Conservation (phyloP, 164 flowering plant species). For the Piper longum region DNA sequence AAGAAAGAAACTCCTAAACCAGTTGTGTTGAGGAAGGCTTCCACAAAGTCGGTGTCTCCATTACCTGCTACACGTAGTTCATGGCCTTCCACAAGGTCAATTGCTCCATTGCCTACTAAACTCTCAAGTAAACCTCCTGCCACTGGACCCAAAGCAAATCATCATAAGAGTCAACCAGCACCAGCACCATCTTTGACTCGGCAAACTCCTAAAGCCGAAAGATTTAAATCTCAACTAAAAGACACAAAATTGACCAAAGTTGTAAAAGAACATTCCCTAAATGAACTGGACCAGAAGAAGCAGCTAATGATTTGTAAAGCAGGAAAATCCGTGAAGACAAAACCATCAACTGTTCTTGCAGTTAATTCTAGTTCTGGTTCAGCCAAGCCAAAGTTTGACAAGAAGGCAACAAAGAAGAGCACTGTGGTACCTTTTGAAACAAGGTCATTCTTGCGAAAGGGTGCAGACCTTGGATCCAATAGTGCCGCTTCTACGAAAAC, state of each 20-base stretch:
- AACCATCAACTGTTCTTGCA: slow-evolving; percentile 17
- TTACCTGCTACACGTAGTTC: slow-evolving; percentile 61
- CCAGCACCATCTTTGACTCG: slow-evolving; percentile 25
- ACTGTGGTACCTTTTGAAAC: slow-evolving; percentile 83
- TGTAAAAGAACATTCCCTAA: slow-evolving; percentile 21
- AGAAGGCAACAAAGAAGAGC: slow-evolving; percentile 62
- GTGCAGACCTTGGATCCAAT: slow-evolving; percentile 31
- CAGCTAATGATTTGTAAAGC: slow-evolving; percentile 16
- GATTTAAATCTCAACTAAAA: slow-evolving; percentile 21
- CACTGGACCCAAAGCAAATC: slow-evolving; percentile 27
- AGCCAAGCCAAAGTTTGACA: slow-evolving; percentile 36
- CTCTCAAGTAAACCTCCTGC: slow-evolving; percentile 20
- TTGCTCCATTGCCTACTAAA: slow-evolving; percentile 32
- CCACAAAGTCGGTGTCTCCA: slow-evolving; percentile 27
- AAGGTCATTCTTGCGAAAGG: slow-evolving; percentile 56
- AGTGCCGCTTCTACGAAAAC: slow-evolving; percentile 20
- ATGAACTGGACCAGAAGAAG: slow-evolving; percentile 24
- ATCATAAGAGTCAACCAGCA: slow-evolving; percentile 24
- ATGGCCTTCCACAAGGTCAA: slow-evolving; percentile 52
- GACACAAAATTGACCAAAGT: slow-evolving; percentile 16
- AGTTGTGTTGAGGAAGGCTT: slow-evolving; percentile 26
- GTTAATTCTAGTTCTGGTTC: slow-evolving; percentile 23
- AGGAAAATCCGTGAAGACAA: slow-evolving; percentile 27
- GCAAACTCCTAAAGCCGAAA: slow-evolving; percentile 32
- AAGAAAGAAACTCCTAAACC: slow-evolving; percentile 41